Conservation (phyloP, 108 stramenopile genomes). For the Skeletonema tropicum region DNA sequence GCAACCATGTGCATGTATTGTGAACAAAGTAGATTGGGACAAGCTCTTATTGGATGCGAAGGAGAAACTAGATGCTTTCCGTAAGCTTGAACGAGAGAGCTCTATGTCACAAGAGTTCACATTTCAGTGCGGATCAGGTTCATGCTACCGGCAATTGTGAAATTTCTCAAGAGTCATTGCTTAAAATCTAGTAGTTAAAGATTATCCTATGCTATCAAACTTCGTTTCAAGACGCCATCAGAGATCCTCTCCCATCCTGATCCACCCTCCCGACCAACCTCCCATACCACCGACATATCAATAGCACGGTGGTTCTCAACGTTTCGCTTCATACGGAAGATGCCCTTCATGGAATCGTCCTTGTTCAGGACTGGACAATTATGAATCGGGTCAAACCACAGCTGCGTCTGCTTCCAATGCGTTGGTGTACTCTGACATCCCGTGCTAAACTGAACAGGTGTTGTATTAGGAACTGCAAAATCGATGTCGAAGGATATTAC, state of each 20-base stretch:
- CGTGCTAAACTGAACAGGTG: constrained; percentile 70
- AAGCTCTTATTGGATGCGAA: constrained; percentile 18
- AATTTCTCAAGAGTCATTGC: too few species aligned
- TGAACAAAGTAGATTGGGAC: constrained; percentile 19
- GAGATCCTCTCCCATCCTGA: constrained; percentile 29
- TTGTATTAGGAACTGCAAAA: constrained; percentile 65
- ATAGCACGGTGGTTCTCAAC: constrained; percentile 49
- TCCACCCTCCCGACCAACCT: constrained; percentile 26
- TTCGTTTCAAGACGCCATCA: constrained; percentile 39
- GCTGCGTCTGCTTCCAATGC: constrained; percentile 91
- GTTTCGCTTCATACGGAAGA: constrained; percentile 55
- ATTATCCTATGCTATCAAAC: constrained; percentile 36
- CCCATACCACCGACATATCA: constrained; percentile 56
- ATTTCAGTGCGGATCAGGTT: too few species aligned
- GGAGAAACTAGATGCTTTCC: constrained; percentile 22
- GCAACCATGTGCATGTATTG: constrained; percentile 12
- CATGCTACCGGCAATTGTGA: too few species aligned
- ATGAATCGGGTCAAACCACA: constrained; percentile 66
- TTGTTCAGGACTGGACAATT: constrained; percentile 43
- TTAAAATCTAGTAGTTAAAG: not conserved
- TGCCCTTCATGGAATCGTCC: constrained; percentile 40
- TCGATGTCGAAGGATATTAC: constrained; percentile 84
- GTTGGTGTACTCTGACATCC: constrained; percentile 78
- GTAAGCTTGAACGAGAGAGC: too few species aligned
- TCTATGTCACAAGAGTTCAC: too few species aligned